These are phyloP conservation scores for Speleostelium caveatum DNA, from an alignment of 78 protist species.

Conservation along the genomic window DNA sequence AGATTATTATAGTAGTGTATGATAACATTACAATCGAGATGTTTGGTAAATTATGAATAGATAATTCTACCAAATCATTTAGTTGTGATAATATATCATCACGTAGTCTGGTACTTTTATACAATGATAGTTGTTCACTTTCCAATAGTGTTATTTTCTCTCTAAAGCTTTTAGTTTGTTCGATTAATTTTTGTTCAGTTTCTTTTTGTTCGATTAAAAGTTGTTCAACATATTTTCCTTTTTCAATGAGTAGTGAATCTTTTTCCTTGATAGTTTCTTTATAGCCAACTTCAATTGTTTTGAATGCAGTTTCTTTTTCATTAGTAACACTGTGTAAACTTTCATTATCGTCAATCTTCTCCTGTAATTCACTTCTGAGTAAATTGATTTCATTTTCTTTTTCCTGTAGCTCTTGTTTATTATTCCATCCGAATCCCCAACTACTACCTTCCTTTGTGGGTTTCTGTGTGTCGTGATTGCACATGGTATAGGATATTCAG, in stretches of 20 bases:
- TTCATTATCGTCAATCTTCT: slow-evolving; percentile 72
- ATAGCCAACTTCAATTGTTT: slow-evolving; percentile 20
- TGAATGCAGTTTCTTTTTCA: slow-evolving; percentile 70
- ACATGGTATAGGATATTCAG: neutral
- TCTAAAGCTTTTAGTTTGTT: slow-evolving; percentile 34
- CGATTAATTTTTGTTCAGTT: slow-evolving; percentile 21
- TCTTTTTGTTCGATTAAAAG: slow-evolving; percentile 26
- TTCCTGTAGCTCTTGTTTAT: slow-evolving; percentile 50
- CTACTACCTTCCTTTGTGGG: slow-evolving; percentile 33
- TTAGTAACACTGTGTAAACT: slow-evolving; percentile 48
- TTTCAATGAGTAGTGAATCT: slow-evolving; percentile 20
- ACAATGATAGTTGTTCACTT: neutral
- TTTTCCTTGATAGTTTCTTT: neutral
- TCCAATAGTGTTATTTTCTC: slow-evolving; percentile 6
- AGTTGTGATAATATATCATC: slow-evolving; percentile 39
- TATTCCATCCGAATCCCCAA: slow-evolving; percentile 17
- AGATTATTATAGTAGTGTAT: too few species aligned
- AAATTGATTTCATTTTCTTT: slow-evolving; percentile 69
- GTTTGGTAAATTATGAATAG: slow-evolving; percentile 23
- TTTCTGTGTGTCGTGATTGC: neutral
- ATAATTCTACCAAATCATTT: slow-evolving; percentile 2
- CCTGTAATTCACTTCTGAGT: slow-evolving; percentile 54
- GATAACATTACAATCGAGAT: slow-evolving; percentile 31
- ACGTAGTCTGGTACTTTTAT: slow-evolving; percentile 28
- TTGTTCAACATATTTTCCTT: slow-evolving; percentile 17